These are phyloP conservation scores for Penicillium hordei DNA, from an alignment of 2,329 filamentous ascomycete genomes.

Conservation along the genomic window DNA sequence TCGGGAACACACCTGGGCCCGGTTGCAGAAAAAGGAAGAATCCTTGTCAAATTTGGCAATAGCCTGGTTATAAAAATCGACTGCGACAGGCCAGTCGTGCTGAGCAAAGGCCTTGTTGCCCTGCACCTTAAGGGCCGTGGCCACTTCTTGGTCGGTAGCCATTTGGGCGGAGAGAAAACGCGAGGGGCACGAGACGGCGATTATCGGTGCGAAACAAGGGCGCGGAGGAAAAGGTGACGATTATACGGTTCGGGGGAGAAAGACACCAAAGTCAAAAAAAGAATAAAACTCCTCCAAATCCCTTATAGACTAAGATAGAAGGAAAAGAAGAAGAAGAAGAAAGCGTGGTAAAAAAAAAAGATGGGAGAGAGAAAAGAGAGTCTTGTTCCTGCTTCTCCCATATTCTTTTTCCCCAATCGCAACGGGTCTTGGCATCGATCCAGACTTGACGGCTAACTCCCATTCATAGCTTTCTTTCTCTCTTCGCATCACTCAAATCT, in stretches of 20 bases:
- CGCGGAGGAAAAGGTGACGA: constrained; percentile 1
- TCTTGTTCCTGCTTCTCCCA: constrained; percentile 23
- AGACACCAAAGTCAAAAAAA: constrained; percentile 6
- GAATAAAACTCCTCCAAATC: background rate
- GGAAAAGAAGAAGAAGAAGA: constrained; percentile 2
- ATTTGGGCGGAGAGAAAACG: constrained; percentile 29
- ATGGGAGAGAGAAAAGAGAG: background rate
- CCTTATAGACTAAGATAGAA: constrained; percentile 5
- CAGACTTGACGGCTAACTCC: constrained; percentile 25
- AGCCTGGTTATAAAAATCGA: constrained; percentile 82
- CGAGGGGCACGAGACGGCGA: constrained; percentile 30
- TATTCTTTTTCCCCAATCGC: constrained; percentile 24
- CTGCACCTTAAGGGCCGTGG: constrained; percentile 82
- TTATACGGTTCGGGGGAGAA: constrained; percentile 8
- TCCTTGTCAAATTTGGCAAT: constrained; percentile 81
- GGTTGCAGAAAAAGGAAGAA: constrained; percentile 88
- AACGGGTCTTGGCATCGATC: constrained; percentile 35
- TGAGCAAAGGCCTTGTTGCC: constrained; percentile 90
- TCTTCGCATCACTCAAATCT: constrained; percentile 1
- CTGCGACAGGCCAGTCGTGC: constrained; percentile 80
- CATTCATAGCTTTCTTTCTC: constrained; percentile 8
- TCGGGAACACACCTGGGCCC: constrained; percentile 72
- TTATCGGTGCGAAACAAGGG: constrained; percentile 17
- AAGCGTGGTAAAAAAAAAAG: constrained; percentile 7
- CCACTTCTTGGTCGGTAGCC: constrained; percentile 60